Evolutionary conservation across 148 eudicot species (phyloP).

Genomic region (Euryodendron excelsum): DNA sequence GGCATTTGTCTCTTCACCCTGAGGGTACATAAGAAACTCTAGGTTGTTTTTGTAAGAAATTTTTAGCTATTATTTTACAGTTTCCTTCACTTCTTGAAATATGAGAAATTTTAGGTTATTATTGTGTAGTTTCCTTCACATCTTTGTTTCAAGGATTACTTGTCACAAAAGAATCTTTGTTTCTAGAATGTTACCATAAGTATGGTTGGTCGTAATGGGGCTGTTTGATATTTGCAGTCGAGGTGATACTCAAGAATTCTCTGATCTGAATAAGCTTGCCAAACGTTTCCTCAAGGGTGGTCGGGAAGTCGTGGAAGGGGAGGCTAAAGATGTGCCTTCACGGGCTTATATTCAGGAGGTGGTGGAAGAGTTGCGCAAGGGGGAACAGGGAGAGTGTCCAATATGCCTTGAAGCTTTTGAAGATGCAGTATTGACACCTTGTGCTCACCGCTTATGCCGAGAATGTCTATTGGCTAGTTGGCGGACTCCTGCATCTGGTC

Average conservation of each 20-base stretch:
- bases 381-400: conserved; percentile 98
- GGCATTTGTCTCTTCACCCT: conserved; percentile 5
- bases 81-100: no score
- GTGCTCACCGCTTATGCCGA: conserved; percentile 95
- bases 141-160: no score
- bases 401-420: conserved; percentile 98
- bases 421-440: conserved; percentile 96
- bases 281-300: conserved; percentile 80
- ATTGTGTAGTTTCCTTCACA: no score
- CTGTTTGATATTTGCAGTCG: conserved; percentile 55
- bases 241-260: conserved; percentile 92
- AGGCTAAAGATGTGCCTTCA: conserved; percentile 62
- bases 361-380: conserved; percentile 81
- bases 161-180: no score
- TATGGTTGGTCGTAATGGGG: conserved; percentile 21
- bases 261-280: conserved; percentile 92
- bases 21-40: background rate
- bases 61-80: background rate
- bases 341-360: conserved; percentile 91
- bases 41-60: no score
- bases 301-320: conserved; percentile 49
- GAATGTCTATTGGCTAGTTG: conserved; percentile 97
- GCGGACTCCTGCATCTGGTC: conserved; percentile 77
- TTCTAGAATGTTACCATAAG: background rate
- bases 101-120: no score